Conservation (phyloP, 768 basidiomycete species). For the Pholiota conissans region DNA sequence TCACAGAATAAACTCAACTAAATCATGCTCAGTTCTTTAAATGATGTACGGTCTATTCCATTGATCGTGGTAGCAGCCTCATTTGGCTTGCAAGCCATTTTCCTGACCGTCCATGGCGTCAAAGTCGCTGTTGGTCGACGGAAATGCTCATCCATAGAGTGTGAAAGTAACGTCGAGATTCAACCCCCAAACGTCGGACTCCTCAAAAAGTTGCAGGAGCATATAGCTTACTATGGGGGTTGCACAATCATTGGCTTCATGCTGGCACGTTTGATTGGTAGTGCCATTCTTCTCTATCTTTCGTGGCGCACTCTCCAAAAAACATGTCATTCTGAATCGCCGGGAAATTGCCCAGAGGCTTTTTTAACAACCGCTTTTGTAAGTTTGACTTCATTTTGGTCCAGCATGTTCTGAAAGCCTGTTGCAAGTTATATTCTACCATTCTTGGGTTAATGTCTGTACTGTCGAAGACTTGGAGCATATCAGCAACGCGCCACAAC, state of each 20-base stretch:
- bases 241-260: background rate
- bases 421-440: slow-evolving; percentile 31
- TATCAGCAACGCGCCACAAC: slow-evolving; percentile 25
- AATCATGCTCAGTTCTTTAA: background rate
- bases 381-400: background rate
- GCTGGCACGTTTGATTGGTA: background rate
- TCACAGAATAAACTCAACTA: too few relatives aligned
- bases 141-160: background rate
- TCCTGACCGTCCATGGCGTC: background rate
- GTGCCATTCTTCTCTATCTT: background rate
- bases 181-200: background rate
- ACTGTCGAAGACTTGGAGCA: slow-evolving; percentile 28
- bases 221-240: background rate
- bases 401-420: background rate
- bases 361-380: background rate
- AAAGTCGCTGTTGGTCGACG: background rate
- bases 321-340: background rate
- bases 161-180: background rate
- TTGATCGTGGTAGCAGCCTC: background rate
- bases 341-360: background rate
- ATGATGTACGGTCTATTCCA: background rate
- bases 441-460: slow-evolving; percentile 39
- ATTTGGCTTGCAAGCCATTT: background rate
- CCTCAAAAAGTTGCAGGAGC: background rate
- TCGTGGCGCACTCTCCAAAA: background rate